Evolutionary conservation across 2,329 filamentous ascomycete genomes (phyloP).

Genomic region (Thermomyces lanuginosus): DNA sequence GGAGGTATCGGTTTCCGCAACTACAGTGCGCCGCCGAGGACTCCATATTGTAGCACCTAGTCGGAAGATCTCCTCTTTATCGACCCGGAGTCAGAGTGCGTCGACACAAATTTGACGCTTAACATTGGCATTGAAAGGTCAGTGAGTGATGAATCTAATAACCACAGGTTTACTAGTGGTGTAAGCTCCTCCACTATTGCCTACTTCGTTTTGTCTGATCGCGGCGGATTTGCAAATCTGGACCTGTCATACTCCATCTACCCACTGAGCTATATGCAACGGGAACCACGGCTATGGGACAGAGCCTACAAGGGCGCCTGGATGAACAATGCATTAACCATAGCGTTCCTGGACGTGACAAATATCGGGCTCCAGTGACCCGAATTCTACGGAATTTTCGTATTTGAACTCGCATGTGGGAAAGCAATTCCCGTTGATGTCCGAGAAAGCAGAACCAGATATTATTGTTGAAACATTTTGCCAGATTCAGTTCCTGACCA

Average conservation of each 20-base stretch:
- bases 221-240: slow-evolving; percentile 29
- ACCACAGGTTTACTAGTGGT: too few species aligned
- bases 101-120: slow-evolving; percentile 26
- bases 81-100: slow-evolving; percentile 30
- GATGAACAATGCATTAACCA: slow-evolving; percentile 26
- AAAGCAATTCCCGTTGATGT: slow-evolving; percentile 17
- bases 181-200: not conserved
- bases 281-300: slow-evolving; percentile 3
- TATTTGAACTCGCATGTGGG: slow-evolving; percentile 18
- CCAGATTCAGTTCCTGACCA: too few species aligned
- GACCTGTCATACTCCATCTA: slow-evolving; percentile 19
- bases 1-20: slow-evolving; percentile 33
- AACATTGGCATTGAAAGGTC: slow-evolving; percentile 26
- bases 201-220: slow-evolving; percentile 23
- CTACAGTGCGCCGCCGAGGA: slow-evolving; percentile 23
- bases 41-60: slow-evolving; percentile 26
- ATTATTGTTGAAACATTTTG: too few species aligned
- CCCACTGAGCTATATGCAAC: slow-evolving; percentile 17
- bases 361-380: slow-evolving; percentile 10
- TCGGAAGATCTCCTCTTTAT: slow-evolving; percentile 34
- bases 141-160: too few species aligned
- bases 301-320: slow-evolving; percentile 32
- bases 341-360: slow-evolving; percentile 28
- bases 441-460: too few species aligned
- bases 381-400: not conserved